Conservation (phyloP, 1,139 yeast genomes). For the Yamadazyma epiphylla region DNA sequence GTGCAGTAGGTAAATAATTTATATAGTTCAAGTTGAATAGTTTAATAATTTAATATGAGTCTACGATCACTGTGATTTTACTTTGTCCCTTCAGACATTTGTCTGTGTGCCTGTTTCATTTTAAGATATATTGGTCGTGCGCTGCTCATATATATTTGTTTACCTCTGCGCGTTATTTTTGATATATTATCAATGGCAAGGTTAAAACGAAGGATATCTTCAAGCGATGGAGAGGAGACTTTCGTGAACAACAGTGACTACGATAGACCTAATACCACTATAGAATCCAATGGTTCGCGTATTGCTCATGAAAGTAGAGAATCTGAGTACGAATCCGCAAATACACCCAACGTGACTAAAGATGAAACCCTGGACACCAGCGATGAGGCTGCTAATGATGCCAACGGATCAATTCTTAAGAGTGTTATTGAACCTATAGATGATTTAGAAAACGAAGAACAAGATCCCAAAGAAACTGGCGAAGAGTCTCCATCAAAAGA, state of each 20-base stretch:
- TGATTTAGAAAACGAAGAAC: not conserved
- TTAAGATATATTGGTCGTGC: slow-evolving; percentile 1
- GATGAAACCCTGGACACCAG: slow-evolving; percentile 16
- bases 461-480: not conserved
- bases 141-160: slow-evolving; percentile 4
- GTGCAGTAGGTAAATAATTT: slow-evolving; percentile 14
- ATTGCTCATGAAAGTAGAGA: slow-evolving; percentile 3
- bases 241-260: slow-evolving; percentile 44
- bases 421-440: not conserved
- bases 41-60: slow-evolving; percentile 1
- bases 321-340: slow-evolving; percentile 2
- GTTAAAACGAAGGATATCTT: slow-evolving; percentile 10
- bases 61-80: no score
- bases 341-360: slow-evolving; percentile 11
- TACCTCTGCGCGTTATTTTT: no score
- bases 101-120: slow-evolving; percentile 1
- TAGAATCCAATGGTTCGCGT: not conserved
- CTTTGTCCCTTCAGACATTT: slow-evolving; percentile 1
- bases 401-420: not conserved
- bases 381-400: slow-evolving; percentile 11
- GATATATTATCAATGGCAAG: slow-evolving; percentile 8
- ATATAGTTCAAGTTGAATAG: slow-evolving; percentile 4
- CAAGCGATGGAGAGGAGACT: slow-evolving; percentile 19
- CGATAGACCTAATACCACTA: slow-evolving; percentile 1
- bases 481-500: not conserved